Percentiles rank a stretch among this genome's conserved stretches.
Conservation (phyloP, 2,329 filamentous ascomycete genomes). For the Arthrobotrys musiformis region DNA sequence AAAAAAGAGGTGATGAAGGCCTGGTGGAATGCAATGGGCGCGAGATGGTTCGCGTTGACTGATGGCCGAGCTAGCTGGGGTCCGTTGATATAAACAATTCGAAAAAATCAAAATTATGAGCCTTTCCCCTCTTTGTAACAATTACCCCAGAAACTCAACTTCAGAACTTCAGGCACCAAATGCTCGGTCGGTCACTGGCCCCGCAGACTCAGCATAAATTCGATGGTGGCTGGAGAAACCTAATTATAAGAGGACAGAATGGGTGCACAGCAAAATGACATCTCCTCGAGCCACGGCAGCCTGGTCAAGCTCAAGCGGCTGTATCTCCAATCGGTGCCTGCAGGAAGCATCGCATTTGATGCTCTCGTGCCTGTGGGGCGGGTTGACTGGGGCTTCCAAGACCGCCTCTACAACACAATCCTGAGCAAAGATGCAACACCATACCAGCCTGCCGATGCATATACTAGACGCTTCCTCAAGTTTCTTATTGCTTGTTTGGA, state of each 20-base stretch:
- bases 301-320: slow-evolving; percentile 22
- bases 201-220: neutral
- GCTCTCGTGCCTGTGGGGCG: slow-evolving; percentile 14
- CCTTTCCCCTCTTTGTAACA: too few relatives aligned
- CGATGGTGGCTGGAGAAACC: neutral
- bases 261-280: neutral
- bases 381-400: slow-evolving; percentile 35
- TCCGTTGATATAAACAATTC: slow-evolving; percentile 43
- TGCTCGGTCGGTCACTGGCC: neutral
- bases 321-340: slow-evolving; percentile 49
- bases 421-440: slow-evolving; percentile 53
- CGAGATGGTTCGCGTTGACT: slow-evolving; percentile 32
- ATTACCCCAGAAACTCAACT: neutral
- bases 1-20: too few relatives aligned
- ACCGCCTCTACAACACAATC: slow-evolving; percentile 49
- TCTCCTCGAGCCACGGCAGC: neutral
- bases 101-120: slow-evolving; percentile 32
- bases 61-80: neutral
- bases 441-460: slow-evolving; percentile 19
- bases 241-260: neutral
- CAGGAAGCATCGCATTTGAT: slow-evolving; percentile 41
- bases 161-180: slow-evolving; percentile 4
- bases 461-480: slow-evolving; percentile 48
- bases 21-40: slow-evolving; percentile 5
- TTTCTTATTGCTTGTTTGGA: slow-evolving; percentile 28